Percentiles rank a stretch among this genome's conserved stretches.
Evolutionary conservation across 129 eudicot species (phyloP).

Genomic region (Deinandra increscens): DNA sequence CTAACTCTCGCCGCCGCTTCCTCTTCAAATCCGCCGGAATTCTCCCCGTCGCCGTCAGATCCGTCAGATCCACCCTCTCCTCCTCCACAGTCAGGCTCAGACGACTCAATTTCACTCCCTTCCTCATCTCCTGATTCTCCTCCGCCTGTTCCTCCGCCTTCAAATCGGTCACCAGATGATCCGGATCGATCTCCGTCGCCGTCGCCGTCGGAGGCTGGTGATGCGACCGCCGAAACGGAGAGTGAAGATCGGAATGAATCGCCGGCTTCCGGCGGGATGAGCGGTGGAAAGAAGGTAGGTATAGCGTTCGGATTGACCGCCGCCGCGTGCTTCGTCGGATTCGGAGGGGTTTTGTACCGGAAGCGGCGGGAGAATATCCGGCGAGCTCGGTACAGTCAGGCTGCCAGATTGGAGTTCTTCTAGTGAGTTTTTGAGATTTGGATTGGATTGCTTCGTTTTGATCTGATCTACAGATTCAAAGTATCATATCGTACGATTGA

Average conservation of each 20-base stretch:
- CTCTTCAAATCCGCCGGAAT: no score
- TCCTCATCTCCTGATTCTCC: constrained; percentile 20
- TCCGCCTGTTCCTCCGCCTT: constrained; percentile 23
- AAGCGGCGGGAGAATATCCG: constrained; percentile 55
- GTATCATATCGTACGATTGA: constrained; percentile 16
- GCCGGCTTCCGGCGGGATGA: constrained; percentile 42
- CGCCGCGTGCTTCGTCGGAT: constrained; percentile 38
- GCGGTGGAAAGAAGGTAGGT: constrained; percentile 55
- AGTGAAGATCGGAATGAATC: constrained; percentile 14
- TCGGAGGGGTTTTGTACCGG: constrained; percentile 47
- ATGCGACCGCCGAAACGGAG: neutral
- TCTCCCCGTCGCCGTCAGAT: no score
- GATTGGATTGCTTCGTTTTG: constrained; percentile 2
- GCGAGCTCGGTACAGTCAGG: constrained; percentile 50
- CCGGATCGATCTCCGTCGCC: constrained; percentile 17
- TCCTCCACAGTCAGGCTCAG: constrained; percentile 22
- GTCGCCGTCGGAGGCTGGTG: constrained; percentile 19
- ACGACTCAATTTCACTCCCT: constrained; percentile 11
- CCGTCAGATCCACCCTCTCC: constrained; percentile 30
- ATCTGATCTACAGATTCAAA: constrained; percentile 19
- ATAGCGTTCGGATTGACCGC: constrained; percentile 53
- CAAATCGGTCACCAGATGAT: constrained; percentile 22
- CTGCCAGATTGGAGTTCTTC: constrained; percentile 49
- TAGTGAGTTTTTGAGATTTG: constrained; percentile 13
- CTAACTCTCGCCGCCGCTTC: constrained; percentile 5